Evolutionary conservation across 164 flowering plant species (phyloP).

Genomic region (Tinospora cordifolia): DNA sequence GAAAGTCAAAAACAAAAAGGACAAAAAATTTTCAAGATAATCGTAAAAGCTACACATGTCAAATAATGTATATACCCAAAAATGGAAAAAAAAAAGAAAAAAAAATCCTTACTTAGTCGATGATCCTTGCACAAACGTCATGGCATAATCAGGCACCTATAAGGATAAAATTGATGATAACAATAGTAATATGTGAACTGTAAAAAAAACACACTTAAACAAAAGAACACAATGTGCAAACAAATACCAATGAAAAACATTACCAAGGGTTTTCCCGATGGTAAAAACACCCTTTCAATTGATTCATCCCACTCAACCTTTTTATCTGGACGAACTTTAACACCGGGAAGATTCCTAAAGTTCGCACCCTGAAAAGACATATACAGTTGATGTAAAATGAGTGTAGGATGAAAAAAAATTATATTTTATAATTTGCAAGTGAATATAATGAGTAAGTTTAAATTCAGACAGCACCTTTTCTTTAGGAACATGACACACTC

Average conservation of each 20-base stretch:
- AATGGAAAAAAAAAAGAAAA: neutral
- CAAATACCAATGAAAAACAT: slow-evolving; percentile 1
- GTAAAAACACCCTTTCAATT: slow-evolving; percentile 27
- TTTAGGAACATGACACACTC: slow-evolving; percentile 67
- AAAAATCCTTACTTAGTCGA: slow-evolving; percentile 52
- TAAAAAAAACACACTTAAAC: neutral
- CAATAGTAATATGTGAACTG: neutral
- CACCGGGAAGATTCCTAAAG: slow-evolving; percentile 73
- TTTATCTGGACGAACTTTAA: slow-evolving; percentile 41
- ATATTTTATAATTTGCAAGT: too few relatives aligned
- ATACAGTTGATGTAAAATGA: too few relatives aligned
- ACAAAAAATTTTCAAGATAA: too few relatives aligned
- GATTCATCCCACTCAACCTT: slow-evolving; percentile 51
- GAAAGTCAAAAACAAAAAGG: neutral
- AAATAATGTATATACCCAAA: too few relatives aligned
- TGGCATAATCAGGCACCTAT: slow-evolving; percentile 78
- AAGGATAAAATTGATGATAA: too few relatives aligned
- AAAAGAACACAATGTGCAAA: neutral
- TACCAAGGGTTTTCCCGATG: slow-evolving; percentile 73
- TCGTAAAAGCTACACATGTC: too few relatives aligned
- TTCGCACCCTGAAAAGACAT: slow-evolving; percentile 53
- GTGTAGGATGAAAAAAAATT: too few relatives aligned
- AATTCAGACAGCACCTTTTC: slow-evolving; percentile 42
- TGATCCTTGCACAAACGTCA: slow-evolving; percentile 33
- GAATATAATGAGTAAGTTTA: too few relatives aligned